Percentiles rank a stretch among this genome's conserved stretches.
Evolutionary conservation across 2,329 filamentous ascomycete species (phyloP).

Genomic region (Cordyceps cicadae): DNA sequence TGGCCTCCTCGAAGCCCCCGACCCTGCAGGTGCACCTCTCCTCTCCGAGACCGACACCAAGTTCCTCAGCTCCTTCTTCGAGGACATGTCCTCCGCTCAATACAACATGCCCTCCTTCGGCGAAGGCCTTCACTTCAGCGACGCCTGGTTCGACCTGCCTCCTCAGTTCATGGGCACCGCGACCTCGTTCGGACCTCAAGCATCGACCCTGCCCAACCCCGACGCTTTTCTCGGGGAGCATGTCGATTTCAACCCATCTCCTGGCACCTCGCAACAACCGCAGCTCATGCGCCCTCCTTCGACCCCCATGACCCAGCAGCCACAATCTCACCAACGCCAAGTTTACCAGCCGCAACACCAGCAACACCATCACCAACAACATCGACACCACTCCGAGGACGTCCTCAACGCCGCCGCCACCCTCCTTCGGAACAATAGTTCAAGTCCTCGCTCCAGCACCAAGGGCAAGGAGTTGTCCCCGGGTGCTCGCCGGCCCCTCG

Average conservation of each 20-base stretch:
- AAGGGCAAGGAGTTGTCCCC: slow-evolving; percentile 16
- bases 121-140: slow-evolving; percentile 41
- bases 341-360: slow-evolving; percentile 16
- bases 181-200: slow-evolving; percentile 52
- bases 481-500: slow-evolving; percentile 19
- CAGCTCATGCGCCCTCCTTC: slow-evolving; percentile 30
- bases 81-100: slow-evolving; percentile 43
- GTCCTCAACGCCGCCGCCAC: slow-evolving; percentile 49
- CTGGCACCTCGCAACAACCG: background rate
- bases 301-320: slow-evolving; percentile 20
- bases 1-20: slow-evolving; percentile 46
- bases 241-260: background rate
- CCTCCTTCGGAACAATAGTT: slow-evolving; percentile 38
- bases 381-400: slow-evolving; percentile 38
- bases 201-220: slow-evolving; percentile 15
- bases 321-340: slow-evolving; percentile 7
- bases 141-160: slow-evolving; percentile 50
- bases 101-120: slow-evolving; percentile 42
- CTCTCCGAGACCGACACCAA: slow-evolving; percentile 55
- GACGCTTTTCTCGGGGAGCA: slow-evolving; percentile 16
- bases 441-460: slow-evolving; percentile 10
- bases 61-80: slow-evolving; percentile 50
- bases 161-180: slow-evolving; percentile 58
- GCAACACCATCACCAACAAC: slow-evolving; percentile 21
- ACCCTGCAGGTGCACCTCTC: slow-evolving; percentile 56